These are phyloP conservation scores for Clarireedia homoeocarpa DNA, from an alignment of 2,329 filamentous ascomycete genomes.

Conservation along the genomic window DNA sequence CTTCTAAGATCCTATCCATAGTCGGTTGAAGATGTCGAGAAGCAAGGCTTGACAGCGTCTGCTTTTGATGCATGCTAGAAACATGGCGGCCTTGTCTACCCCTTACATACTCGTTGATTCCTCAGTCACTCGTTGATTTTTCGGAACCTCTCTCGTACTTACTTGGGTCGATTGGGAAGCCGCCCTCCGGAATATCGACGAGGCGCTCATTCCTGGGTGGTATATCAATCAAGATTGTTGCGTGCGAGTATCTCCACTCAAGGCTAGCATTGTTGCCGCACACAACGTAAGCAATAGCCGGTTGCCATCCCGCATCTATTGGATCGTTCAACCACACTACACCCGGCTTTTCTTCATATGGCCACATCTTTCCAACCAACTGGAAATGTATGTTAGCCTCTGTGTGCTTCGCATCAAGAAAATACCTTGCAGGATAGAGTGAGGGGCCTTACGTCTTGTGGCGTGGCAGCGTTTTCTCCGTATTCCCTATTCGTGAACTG, in stretches of 20 bases:
- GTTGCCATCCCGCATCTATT: slow-evolving; percentile 9
- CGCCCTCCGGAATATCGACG: not conserved
- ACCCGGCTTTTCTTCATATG: not conserved
- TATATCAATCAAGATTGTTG: slow-evolving; percentile 13
- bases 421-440: too few relatives aligned
- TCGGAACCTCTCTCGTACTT: not conserved
- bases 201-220: not conserved
- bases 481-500: not conserved
- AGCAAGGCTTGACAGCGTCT: too few relatives aligned
- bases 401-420: too few relatives aligned
- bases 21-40: too few relatives aligned
- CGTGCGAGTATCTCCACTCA: slow-evolving; percentile 15
- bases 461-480: not conserved
- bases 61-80: too few relatives aligned
- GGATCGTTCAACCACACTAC: slow-evolving; percentile 13
- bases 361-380: not conserved
- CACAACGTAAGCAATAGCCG: slow-evolving; percentile 1
- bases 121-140: not conserved
- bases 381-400: not conserved
- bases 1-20: too few relatives aligned
- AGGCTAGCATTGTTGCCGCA: slow-evolving; percentile 4
- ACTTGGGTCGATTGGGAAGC: not conserved
- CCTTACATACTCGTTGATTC: too few relatives aligned
- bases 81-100: too few relatives aligned
- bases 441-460: too few relatives aligned